A percentile compares a stretch with the other conserved stretches of the same genome.
Conservation (phyloP, 371 early-diverging fungal species). For the Lichtheimia corymbifera region DNA sequence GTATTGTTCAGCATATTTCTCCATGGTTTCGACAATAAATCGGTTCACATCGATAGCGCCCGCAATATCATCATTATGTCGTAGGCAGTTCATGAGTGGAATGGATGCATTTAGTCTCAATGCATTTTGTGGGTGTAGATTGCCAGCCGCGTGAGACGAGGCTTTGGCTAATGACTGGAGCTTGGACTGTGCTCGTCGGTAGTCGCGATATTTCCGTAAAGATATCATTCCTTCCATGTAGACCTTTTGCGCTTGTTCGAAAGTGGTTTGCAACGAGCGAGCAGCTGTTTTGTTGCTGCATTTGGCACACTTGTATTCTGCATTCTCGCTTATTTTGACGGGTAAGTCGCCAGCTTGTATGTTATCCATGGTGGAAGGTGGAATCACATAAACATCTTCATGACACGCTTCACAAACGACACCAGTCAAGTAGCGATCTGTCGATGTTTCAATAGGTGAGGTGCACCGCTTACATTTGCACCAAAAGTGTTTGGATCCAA, state of each 20-base stretch:
- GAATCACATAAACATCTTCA: slow-evolving; percentile 67
- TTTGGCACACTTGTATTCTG: slow-evolving; percentile 50
- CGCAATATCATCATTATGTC: slow-evolving; percentile 47
- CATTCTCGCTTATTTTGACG: slow-evolving; percentile 22
- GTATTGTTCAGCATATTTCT: slow-evolving; percentile 30
- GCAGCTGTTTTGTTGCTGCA: slow-evolving; percentile 45
- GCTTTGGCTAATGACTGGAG: slow-evolving; percentile 26
- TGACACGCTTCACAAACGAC: slow-evolving; percentile 61
- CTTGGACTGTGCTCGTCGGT: slow-evolving; percentile 28
- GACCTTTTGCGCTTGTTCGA: slow-evolving; percentile 39
- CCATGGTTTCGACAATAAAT: slow-evolving; percentile 44
- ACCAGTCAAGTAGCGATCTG: slow-evolving; percentile 70
- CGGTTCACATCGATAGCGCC: slow-evolving; percentile 59
- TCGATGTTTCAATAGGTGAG: slow-evolving; percentile 58
- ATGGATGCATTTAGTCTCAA: slow-evolving; percentile 56
- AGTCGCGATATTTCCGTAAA: slow-evolving; percentile 33
- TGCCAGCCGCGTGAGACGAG: slow-evolving; percentile 2
- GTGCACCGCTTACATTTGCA: slow-evolving; percentile 74
- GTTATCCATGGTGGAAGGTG: slow-evolving; percentile 36
- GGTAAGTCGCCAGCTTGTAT: slow-evolving; percentile 15
- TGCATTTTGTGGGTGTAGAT: slow-evolving; percentile 40
- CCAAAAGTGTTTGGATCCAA: slow-evolving; percentile 66
- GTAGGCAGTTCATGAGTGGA: slow-evolving; percentile 58
- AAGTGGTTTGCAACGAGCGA: slow-evolving; percentile 29
- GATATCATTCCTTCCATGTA: slow-evolving; percentile 31